Conservation (phyloP, 352 stramenopile species). For the Pythium sp. region DNA sequence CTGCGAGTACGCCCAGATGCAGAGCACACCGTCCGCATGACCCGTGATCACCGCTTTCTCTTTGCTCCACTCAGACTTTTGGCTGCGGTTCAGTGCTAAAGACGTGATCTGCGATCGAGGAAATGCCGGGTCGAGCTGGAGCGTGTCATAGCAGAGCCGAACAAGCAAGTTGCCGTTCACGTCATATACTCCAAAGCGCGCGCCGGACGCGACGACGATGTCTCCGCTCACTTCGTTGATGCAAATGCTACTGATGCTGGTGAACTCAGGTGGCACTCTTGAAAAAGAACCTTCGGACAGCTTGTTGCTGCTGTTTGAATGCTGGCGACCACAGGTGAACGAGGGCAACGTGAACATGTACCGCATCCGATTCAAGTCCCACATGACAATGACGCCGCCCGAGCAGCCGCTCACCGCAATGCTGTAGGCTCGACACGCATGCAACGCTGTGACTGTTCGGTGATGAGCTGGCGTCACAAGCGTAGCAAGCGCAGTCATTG, state of each 20-base stretch:
- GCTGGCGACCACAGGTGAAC: conserved; percentile 2
- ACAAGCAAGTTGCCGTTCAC: conserved; percentile 60
- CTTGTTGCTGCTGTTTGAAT: neutral
- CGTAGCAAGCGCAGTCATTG: conserved; percentile 41
- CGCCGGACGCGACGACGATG: conserved; percentile 47
- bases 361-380: conserved; percentile 67
- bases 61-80: conserved; percentile 50
- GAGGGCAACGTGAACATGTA: conserved; percentile 48
- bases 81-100: conserved; percentile 46
- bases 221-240: conserved; percentile 71
- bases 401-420: conserved; percentile 63
- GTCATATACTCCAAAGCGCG: conserved; percentile 60
- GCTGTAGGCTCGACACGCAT: conserved; percentile 61
- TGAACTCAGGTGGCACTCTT: conserved; percentile 5
- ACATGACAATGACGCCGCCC: conserved; percentile 52
- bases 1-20: conserved; percentile 67
- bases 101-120: conserved; percentile 37
- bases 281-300: neutral
- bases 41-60: conserved; percentile 68
- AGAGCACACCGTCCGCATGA: conserved; percentile 56
- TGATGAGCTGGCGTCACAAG: conserved; percentile 40
- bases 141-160: conserved; percentile 40
- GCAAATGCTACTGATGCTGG: conserved; percentile 38
- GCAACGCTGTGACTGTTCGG: conserved; percentile 41
- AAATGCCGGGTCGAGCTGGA: conserved; percentile 41